These are phyloP conservation scores for Fonsecaea monophora DNA, from an alignment of 2,329 filamentous ascomycete genomes.

Conservation along the genomic window DNA sequence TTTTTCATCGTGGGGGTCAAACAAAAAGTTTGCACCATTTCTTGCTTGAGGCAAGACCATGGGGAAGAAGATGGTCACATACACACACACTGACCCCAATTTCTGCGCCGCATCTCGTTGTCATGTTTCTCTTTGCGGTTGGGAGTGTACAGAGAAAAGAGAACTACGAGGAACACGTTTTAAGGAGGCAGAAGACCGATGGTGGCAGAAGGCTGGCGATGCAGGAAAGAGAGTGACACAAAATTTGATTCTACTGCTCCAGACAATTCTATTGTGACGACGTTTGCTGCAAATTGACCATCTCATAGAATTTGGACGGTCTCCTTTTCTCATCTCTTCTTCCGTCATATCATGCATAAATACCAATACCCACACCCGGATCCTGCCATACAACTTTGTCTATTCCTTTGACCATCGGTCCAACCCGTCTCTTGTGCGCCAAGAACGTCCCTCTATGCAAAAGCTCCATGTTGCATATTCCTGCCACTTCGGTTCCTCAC, in stretches of 20 bases:
- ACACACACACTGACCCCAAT: not conserved
- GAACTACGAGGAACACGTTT: not conserved
- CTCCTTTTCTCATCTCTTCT: not conserved
- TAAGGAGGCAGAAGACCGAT: not conserved
- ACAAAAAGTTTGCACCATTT: not conserved
- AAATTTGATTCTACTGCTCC: not conserved
- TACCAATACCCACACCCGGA: not conserved
- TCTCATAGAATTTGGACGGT: not conserved
- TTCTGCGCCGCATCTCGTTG: not conserved
- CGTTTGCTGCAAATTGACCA: slow-evolving; percentile 5
- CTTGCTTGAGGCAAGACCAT: slow-evolving; percentile 23
- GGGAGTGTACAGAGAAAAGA: not conserved
- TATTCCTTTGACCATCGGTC: not conserved
- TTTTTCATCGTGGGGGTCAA: slow-evolving; percentile 28
- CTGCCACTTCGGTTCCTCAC: slow-evolving; percentile 27
- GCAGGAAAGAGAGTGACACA: not conserved
- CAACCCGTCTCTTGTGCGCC: not conserved
- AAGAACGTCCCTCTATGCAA: slow-evolving; percentile 18
- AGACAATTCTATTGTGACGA: not conserved
- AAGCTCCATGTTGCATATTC: slow-evolving; percentile 20
- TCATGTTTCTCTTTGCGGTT: not conserved
- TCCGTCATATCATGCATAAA: not conserved
- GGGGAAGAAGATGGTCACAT: slow-evolving; percentile 25
- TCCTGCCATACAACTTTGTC: not conserved
- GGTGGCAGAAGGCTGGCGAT: not conserved